phyloP scores from a whole-genome alignment of 2,329 filamentous ascomycete species.

The Trichoderma brevicompactum region DNA sequence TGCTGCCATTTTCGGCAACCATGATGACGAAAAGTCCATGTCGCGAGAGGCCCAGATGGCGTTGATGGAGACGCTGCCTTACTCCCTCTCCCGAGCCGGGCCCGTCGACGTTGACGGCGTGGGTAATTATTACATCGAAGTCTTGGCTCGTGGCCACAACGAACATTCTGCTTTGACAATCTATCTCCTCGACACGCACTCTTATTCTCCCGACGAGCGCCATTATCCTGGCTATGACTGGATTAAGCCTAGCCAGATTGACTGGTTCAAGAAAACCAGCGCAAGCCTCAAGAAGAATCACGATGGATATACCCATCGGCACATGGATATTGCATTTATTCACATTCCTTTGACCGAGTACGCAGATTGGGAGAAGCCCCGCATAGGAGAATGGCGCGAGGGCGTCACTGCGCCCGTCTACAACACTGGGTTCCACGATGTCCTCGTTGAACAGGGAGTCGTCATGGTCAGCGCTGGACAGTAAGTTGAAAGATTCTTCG shows the following conservation, averaged over 20 bases:
- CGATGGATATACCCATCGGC: constrained; percentile 83
- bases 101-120: constrained; percentile 85
- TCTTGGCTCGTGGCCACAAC: constrained; percentile 77
- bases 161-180: constrained; percentile 90
- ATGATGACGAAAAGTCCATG: constrained; percentile 89
- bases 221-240: constrained; percentile 95
- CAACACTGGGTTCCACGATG: constrained; percentile 92
- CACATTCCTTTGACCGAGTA: constrained; percentile 97
- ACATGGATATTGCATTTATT: constrained; percentile 96
- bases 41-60: constrained; percentile 80
- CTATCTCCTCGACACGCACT: constrained; percentile 93
- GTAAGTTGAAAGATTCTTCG: constrained; percentile 55
- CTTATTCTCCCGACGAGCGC: constrained; percentile 87
- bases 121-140: constrained; percentile 92
- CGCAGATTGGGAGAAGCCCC: constrained; percentile 62
- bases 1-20: constrained; percentile 93
- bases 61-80: constrained; percentile 83
- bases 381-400: constrained; percentile 74
- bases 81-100: constrained; percentile 83
- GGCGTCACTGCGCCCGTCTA: constrained; percentile 83
- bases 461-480: constrained; percentile 90
- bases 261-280: constrained; percentile 87
- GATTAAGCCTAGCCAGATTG: constrained; percentile 91
- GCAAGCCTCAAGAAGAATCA: constrained; percentile 75
- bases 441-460: constrained; percentile 82